phyloP scores from a whole-genome alignment of 2,329 filamentous ascomycete genomes.

The Zymoseptoria brevis region DNA sequence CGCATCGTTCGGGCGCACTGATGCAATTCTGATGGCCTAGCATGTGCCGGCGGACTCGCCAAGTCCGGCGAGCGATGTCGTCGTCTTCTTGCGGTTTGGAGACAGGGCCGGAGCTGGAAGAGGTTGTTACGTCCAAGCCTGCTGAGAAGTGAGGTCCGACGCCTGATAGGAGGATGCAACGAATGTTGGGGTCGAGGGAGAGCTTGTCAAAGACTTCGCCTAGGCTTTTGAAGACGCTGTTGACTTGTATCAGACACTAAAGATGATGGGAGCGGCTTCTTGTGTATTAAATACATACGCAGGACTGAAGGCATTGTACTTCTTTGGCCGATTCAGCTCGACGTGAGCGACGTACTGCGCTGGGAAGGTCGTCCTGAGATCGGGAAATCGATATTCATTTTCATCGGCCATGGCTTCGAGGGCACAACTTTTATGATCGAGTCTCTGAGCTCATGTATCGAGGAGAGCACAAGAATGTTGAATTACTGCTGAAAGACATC shows the following conservation, averaged over 20 bases:
- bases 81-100: slow-evolving; percentile 7
- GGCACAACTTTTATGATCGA: too few relatives aligned
- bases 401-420: neutral
- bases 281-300: slow-evolving; percentile 3
- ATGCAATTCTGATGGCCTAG: slow-evolving; percentile 73
- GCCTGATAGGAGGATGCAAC: slow-evolving; percentile 70
- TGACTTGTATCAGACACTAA: slow-evolving; percentile 20
- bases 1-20: slow-evolving; percentile 67
- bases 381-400: neutral
- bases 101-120: neutral
- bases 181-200: slow-evolving; percentile 62
- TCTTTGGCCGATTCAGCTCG: slow-evolving; percentile 77
- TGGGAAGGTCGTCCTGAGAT: neutral
- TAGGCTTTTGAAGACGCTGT: slow-evolving; percentile 79
- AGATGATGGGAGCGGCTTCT: too few relatives aligned
- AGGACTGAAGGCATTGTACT: slow-evolving; percentile 73
- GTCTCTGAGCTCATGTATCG: neutral
- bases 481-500: neutral
- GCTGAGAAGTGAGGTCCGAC: slow-evolving; percentile 77
- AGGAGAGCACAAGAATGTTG: neutral
- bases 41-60: slow-evolving; percentile 55
- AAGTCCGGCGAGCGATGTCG: slow-evolving; percentile 14
- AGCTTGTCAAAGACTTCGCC: slow-evolving; percentile 62
- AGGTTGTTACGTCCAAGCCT: slow-evolving; percentile 55
- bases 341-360: slow-evolving; percentile 36